Evolutionary conservation across 2,329 filamentous ascomycete genomes (phyloP).

Genomic region (Talaromyces sp.): DNA sequence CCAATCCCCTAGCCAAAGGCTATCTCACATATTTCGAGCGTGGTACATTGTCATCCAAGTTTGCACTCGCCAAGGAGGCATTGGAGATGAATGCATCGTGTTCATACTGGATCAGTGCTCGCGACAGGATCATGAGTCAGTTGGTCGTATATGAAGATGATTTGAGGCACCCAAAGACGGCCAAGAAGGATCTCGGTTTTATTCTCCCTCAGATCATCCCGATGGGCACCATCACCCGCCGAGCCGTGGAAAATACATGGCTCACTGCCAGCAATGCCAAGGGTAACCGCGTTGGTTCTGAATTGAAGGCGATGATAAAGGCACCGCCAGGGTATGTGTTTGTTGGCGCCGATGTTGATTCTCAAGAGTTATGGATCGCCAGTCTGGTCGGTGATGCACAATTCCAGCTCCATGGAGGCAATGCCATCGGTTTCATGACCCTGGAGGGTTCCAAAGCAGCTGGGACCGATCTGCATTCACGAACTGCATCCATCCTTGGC

Average conservation of each 20-base stretch:
- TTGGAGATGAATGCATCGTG: slow-evolving; percentile 98
- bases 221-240: slow-evolving; percentile 94
- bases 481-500: slow-evolving; percentile 84
- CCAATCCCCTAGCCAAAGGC: slow-evolving; percentile 83
- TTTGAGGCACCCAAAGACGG: slow-evolving; percentile 23
- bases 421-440: slow-evolving; percentile 98
- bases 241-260: slow-evolving; percentile 97
- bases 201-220: slow-evolving; percentile 95
- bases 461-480: slow-evolving; percentile 90
- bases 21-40: slow-evolving; percentile 91
- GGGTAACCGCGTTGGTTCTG: slow-evolving; percentile 89
- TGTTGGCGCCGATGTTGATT: slow-evolving; percentile 96
- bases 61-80: slow-evolving; percentile 85
- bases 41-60: slow-evolving; percentile 82
- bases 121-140: slow-evolving; percentile 89
- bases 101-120: slow-evolving; percentile 97
- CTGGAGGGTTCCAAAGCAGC: slow-evolving; percentile 92
- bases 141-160: slow-evolving; percentile 86
- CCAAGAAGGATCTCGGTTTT: slow-evolving; percentile 59
- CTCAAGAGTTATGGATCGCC: slow-evolving; percentile 96
- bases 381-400: slow-evolving; percentile 91
- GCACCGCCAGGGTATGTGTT: slow-evolving; percentile 89
- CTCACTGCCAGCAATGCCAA: slow-evolving; percentile 97
- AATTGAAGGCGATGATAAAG: slow-evolving; percentile 94
- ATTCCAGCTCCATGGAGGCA: slow-evolving; percentile 92